A percentile compares a stretch with the other conserved stretches of the same genome.
phyloP scores from a whole-genome alignment of 192 early-diverging fungal genomes.

The Mortierella hygrophila region DNA sequence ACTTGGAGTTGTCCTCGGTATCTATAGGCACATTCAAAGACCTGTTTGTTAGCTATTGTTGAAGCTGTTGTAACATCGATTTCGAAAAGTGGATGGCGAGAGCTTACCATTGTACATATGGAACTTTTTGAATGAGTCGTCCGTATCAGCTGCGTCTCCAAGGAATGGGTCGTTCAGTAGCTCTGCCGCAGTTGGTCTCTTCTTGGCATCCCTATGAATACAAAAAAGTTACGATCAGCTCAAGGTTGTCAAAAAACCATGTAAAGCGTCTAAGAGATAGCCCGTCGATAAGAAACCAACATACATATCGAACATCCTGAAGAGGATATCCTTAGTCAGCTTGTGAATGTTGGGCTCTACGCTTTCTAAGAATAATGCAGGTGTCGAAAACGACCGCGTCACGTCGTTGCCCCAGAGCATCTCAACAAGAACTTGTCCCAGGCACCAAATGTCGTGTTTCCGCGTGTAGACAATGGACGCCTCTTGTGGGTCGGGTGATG shows the following conservation, averaged over 20 bases:
- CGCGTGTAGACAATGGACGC: constrained; percentile 70
- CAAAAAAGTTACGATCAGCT: not conserved
- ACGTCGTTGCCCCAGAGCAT: constrained; percentile 79
- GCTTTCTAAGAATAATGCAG: constrained; percentile 63
- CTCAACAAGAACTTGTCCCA: constrained; percentile 74
- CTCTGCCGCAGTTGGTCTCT: constrained; percentile 81
- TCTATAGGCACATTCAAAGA: not conserved
- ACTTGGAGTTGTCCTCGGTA: constrained; percentile 33
- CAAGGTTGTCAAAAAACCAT: not conserved
- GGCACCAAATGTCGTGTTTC: constrained; percentile 85
- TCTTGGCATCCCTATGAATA: constrained; percentile 67
- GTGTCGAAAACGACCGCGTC: constrained; percentile 62
- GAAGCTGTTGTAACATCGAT: not conserved
- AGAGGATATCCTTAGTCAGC: constrained; percentile 63
- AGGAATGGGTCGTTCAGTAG: constrained; percentile 81
- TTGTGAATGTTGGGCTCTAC: constrained; percentile 64
- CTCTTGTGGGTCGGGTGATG: constrained; percentile 74
- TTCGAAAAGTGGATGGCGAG: constrained; percentile 19
- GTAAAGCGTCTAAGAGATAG: not conserved
- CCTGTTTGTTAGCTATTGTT: not conserved
- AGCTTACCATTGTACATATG: constrained; percentile 57
- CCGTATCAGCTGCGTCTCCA: constrained; percentile 50
- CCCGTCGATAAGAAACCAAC: not conserved
- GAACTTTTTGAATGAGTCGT: constrained; percentile 52
- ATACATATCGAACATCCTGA: constrained; percentile 67